Conservation (phyloP, 306 rosid species). For the Cercis canadensis region DNA sequence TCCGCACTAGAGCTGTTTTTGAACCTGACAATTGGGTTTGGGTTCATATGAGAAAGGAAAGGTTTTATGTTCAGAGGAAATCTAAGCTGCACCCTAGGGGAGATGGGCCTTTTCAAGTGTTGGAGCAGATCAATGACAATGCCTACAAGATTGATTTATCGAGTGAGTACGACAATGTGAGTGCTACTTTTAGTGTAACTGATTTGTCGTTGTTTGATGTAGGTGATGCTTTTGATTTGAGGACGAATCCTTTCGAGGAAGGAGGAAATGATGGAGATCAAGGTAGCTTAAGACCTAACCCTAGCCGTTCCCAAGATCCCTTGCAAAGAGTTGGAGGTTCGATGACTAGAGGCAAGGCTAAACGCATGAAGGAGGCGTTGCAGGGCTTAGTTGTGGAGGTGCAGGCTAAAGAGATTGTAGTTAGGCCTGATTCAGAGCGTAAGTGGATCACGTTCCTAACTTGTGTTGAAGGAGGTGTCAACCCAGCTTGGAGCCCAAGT, state of each 20-base stretch:
- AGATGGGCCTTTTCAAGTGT: background rate
- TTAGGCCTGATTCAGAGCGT: no score
- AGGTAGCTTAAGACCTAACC: no score
- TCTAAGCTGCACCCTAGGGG: background rate
- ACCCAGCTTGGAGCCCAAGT: no score
- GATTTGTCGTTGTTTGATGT: background rate
- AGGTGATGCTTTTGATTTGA: background rate
- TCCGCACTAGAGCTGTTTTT: no score
- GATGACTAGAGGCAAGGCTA: no score
- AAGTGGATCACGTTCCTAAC: no score
- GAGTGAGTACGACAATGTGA: background rate
- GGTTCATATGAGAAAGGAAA: slow-evolving; percentile 1
- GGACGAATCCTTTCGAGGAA: background rate
- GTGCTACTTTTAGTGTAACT: background rate
- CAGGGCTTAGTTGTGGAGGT: no score
- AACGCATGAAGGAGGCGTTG: no score
- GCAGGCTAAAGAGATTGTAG: background rate
- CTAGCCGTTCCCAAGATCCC: no score
- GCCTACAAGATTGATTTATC: background rate
- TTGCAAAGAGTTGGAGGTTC: no score
- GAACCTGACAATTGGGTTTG: background rate
- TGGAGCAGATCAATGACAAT: slow-evolving; percentile 3
- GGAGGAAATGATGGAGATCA: background rate
- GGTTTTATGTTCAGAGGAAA: background rate
- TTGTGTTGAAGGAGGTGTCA: no score